phyloP scores from a whole-genome alignment of 2,329 filamentous ascomycete species.

The Paracoccidioides lutzii region DNA sequence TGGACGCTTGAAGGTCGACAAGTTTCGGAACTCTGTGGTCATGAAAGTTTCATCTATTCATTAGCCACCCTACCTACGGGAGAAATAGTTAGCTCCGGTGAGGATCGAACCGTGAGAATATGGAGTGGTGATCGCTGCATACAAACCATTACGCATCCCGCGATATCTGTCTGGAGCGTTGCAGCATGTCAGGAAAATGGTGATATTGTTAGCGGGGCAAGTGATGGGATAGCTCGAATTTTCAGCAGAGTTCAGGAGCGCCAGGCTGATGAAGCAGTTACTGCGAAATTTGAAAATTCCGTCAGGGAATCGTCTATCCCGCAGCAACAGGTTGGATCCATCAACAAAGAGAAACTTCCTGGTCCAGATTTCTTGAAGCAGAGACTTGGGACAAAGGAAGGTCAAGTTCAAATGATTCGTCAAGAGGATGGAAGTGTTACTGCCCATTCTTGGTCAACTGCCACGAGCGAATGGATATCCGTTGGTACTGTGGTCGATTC shows the following conservation, averaged over 20 bases:
- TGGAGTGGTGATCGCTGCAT: slow-evolving; percentile 76
- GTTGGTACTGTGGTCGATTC: slow-evolving; percentile 92
- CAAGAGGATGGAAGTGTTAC: slow-evolving; percentile 70
- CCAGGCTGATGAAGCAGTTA: slow-evolving; percentile 53
- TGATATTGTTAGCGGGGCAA: slow-evolving; percentile 87
- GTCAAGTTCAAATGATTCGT: slow-evolving; percentile 84
- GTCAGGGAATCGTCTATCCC: slow-evolving; percentile 77
- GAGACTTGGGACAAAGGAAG: slow-evolving; percentile 85
- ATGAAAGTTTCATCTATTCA: slow-evolving; percentile 91
- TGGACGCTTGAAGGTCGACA: slow-evolving; percentile 73
- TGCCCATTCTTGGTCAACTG: slow-evolving; percentile 73
- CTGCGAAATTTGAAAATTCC: slow-evolving; percentile 66
- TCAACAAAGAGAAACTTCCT: slow-evolving; percentile 87
- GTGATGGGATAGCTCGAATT: slow-evolving; percentile 71
- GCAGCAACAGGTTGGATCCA: slow-evolving; percentile 64
- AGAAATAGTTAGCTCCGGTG: slow-evolving; percentile 79
- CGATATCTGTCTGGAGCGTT: slow-evolving; percentile 91
- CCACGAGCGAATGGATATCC: slow-evolving; percentile 63
- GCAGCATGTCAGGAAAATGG: slow-evolving; percentile 70
- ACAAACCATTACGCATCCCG: slow-evolving; percentile 93
- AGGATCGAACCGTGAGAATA: slow-evolving; percentile 84
- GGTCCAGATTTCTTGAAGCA: slow-evolving; percentile 73
- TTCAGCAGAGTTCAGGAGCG: slow-evolving; percentile 64
- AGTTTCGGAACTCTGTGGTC: slow-evolving; percentile 66
- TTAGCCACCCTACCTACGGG: slow-evolving; percentile 65